Conservation (phyloP, 352 stramenopile genomes). For the Globisporangium cylindrosporum region DNA sequence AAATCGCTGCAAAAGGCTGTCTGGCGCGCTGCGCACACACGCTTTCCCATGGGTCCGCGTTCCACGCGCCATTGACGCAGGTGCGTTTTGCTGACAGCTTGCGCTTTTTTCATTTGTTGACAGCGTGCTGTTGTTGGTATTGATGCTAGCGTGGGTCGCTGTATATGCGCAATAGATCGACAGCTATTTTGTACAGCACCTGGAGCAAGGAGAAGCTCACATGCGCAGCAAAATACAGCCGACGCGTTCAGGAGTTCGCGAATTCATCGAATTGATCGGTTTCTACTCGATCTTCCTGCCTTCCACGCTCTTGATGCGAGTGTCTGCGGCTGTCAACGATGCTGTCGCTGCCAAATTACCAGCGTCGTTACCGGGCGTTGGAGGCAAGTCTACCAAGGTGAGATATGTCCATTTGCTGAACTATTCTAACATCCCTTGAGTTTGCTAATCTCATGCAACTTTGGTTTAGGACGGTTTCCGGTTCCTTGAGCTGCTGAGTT, state of each 20-base stretch:
- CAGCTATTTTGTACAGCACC: slow-evolving; percentile 10
- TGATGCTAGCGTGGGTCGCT: background rate
- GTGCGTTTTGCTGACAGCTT: slow-evolving; percentile 2
- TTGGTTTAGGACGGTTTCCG: slow-evolving; percentile 32
- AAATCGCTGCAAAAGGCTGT: slow-evolving; percentile 10
- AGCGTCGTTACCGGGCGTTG: slow-evolving; percentile 21
- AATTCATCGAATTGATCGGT: slow-evolving; percentile 7
- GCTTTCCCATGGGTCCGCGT: slow-evolving; percentile 9
- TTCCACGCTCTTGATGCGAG: slow-evolving; percentile 19
- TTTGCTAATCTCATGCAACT: background rate
- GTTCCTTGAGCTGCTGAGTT: slow-evolving; percentile 36
- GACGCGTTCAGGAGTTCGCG: background rate
- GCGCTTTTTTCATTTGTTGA: too few relatives aligned
- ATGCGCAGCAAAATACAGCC: background rate
- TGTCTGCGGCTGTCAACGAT: slow-evolving; percentile 17
- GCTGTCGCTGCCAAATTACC: slow-evolving; percentile 20
- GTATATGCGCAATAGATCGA: slow-evolving; percentile 2
- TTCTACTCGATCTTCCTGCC: slow-evolving; percentile 29
- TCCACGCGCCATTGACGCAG: slow-evolving; percentile 9
- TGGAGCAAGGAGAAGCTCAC: background rate
- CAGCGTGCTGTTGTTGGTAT: background rate
- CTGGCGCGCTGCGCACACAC: slow-evolving; percentile 14
- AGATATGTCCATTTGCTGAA: background rate
- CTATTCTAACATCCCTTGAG: background rate
- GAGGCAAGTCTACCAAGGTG: slow-evolving; percentile 39